A percentile compares a stretch with the other conserved stretches of the same genome.
phyloP scores from a whole-genome alignment of 1,284 basidiomycete species.

The Grifola frondosa region DNA sequence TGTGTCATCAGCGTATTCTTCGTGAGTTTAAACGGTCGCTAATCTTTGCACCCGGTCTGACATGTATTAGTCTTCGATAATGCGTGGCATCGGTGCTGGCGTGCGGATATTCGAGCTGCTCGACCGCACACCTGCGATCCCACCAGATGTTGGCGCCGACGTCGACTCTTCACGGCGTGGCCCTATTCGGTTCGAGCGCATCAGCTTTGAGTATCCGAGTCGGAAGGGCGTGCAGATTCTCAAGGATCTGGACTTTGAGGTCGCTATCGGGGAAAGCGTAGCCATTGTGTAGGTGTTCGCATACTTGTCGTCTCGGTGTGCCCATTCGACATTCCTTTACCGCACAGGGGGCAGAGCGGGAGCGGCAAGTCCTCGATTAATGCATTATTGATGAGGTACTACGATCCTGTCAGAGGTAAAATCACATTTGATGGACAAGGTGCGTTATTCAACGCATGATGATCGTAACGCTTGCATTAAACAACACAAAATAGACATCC shows the following conservation, averaged over 20 bases:
- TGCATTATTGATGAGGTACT: conserved; percentile 86
- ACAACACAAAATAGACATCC: conserved; percentile 58
- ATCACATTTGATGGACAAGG: conserved; percentile 88
- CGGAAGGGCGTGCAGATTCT: conserved; percentile 77
- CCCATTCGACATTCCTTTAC: not conserved
- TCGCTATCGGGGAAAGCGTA: conserved; percentile 83
- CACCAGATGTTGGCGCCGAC: conserved; percentile 57
- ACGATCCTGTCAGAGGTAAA: conserved; percentile 83
- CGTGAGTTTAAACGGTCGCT: conserved; percentile 30
- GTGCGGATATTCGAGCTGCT: conserved; percentile 91
- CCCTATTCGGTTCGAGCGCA: conserved; percentile 73
- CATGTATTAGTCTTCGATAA: conserved; percentile 65
- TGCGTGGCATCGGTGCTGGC: conserved; percentile 92
- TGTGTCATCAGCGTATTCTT: conserved; percentile 35
- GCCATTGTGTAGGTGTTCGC: conserved; percentile 78
- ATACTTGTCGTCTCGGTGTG: conserved; percentile 4
- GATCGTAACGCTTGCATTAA: too few species aligned
- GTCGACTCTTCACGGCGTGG: conserved; percentile 61
- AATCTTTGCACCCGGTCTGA: not conserved
- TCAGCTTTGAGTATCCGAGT: conserved; percentile 87
- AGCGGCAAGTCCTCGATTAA: conserved; percentile 93
- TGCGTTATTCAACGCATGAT: conserved; percentile 24
- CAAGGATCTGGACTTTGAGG: conserved; percentile 74
- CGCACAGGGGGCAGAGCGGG: conserved; percentile 77
- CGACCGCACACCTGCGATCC: conserved; percentile 75